Base-by-base conservation (phyloP, 257 asterid species). In the Lithospermum erythrorhizon region DNA sequence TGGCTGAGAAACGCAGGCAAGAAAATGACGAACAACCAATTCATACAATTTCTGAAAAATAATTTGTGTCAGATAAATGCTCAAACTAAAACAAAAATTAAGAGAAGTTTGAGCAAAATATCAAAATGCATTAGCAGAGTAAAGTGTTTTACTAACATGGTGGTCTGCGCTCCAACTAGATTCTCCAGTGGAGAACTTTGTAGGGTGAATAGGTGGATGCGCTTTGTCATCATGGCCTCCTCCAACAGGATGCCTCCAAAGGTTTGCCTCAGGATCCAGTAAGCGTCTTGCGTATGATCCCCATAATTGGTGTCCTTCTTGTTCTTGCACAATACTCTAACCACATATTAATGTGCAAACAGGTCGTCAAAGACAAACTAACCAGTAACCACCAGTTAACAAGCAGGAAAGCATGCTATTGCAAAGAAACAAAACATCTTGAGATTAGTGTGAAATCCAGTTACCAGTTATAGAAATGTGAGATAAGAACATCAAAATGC, bases 171-270 rank as follows among this genome's bases (percentile, higher is more conserved):
- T 91, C 97, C 97, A 91, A 22, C 81, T 65, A 64, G 95, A 72
- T 81, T 88, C 98, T 67, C 98, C 98, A 72, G 86, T 82, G 58
- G 95, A 84, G 81, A 82, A 88, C 71, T 82, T 91, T 56, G 98
- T 91, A 60, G 98, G 98, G 82, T 91, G 97, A 69, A 91, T 91
- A 54, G 98, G 98, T 58, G 98, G 98, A 67, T 91, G 98, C 53
- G 98, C 98, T 65, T 88, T 88, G 87, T 91, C 98, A 76, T 91
- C 93, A 76, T 88, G 95, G 66, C 95, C 95, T 52, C 98, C 98
- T 70, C 73, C 76, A 61, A 82, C 74, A 66, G 98, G 98, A 67
- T 81, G 72, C 75, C 89, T 84, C 98, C 97, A 91, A 10, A 88
- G 87, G 68, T 86, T 85, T 67, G 89, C 64, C 68, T 78, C 94